A percentile compares a stretch with the other conserved stretches of the same genome.
Conservation (phyloP, 176 grass and related monocot species). For the Oryza meyeriana region DNA sequence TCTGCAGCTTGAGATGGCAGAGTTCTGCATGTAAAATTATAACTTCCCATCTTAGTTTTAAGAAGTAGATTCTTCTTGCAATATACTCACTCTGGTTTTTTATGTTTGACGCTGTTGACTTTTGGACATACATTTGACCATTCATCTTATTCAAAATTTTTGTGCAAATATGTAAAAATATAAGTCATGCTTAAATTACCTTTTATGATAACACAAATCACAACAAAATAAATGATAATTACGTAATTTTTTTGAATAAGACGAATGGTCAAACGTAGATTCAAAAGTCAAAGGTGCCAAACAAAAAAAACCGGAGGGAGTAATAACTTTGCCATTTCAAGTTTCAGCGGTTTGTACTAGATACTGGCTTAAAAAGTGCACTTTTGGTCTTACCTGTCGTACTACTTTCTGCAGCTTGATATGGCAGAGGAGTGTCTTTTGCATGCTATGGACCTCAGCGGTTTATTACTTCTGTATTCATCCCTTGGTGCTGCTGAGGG, state of each 20-base stretch:
- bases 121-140: no score
- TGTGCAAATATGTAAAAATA: no score
- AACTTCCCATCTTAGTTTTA: constrained; percentile 12
- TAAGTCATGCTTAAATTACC: no score
- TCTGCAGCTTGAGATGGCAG: constrained; percentile 88
- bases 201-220: no score
- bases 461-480: constrained; percentile 91
- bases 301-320: no score
- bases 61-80: neutral
- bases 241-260: no score
- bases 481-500: constrained; percentile 90
- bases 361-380: neutral
- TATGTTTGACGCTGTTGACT: no score
- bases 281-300: no score
- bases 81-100: no score
- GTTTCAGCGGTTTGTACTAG: neutral
- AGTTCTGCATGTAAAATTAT: neutral
- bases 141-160: no score
- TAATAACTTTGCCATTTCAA: constrained; percentile 4
- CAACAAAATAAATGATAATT: no score
- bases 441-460: constrained; percentile 86
- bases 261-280: no score
- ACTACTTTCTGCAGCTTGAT: constrained; percentile 58
- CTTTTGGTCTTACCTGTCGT: constrained; percentile 15
- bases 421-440: constrained; percentile 95